These are phyloP conservation scores for Phytophthora palmivora DNA, from an alignment of 352 stramenopile species.

Conservation along the genomic window DNA sequence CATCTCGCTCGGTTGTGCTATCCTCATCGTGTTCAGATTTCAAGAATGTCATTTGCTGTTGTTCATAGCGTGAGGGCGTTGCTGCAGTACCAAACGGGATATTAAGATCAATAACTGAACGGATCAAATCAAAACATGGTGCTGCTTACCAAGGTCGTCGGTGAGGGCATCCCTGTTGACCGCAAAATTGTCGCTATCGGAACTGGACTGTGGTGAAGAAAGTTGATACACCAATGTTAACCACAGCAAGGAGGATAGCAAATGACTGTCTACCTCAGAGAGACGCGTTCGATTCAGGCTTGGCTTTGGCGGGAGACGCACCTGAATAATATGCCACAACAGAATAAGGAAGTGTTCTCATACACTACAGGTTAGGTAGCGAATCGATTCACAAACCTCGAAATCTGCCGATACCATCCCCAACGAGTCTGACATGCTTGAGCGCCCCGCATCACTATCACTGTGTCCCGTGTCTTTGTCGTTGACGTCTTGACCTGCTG, in stretches of 20 bases:
- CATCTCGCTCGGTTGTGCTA: slow-evolving; percentile 37
- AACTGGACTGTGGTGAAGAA: slow-evolving; percentile 50
- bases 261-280: slow-evolving; percentile 49
- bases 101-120: slow-evolving; percentile 3
- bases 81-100: background rate
- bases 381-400: slow-evolving; percentile 44
- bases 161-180: slow-evolving; percentile 69
- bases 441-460: slow-evolving; percentile 29
- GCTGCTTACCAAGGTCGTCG: slow-evolving; percentile 45
- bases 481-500: background rate
- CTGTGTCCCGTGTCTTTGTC: slow-evolving; percentile 11
- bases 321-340: slow-evolving; percentile 30
- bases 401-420: slow-evolving; percentile 83
- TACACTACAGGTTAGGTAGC: background rate
- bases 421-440: slow-evolving; percentile 73
- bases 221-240: background rate
- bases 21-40: slow-evolving; percentile 30
- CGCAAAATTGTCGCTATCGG: slow-evolving; percentile 80
- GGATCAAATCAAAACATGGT: no score
- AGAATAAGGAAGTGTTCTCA: background rate
- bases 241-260: background rate
- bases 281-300: slow-evolving; percentile 54
- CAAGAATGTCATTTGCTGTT: slow-evolving; percentile 30
- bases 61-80: slow-evolving; percentile 52
- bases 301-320: slow-evolving; percentile 53